Evolutionary conservation across 2,329 filamentous ascomycete species (phyloP).

Genomic region (Thelonectria discophora): DNA sequence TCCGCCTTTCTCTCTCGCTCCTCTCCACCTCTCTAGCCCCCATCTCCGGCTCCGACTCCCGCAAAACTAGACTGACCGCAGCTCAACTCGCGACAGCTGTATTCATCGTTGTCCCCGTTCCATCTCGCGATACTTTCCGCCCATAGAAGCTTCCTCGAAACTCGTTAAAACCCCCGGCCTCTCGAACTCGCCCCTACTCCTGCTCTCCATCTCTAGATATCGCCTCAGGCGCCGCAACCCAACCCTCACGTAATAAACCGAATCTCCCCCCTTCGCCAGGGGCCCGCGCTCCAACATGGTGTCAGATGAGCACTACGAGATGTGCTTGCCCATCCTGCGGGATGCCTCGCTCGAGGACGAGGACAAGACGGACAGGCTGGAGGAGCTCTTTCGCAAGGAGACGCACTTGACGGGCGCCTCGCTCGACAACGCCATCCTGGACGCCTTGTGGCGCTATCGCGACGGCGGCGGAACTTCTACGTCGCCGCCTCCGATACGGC

Average conservation of each 20-base stretch:
- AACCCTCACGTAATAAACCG: conserved; percentile 15
- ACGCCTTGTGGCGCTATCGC: conserved; percentile 88
- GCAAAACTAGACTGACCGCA: conserved; percentile 34
- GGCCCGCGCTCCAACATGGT: conserved; percentile 71
- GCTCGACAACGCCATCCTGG: conserved; percentile 89
- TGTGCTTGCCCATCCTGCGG: conserved; percentile 88
- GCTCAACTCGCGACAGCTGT: conserved; percentile 27
- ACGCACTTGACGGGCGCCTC: conserved; percentile 77
- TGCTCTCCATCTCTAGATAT: conserved; percentile 20
- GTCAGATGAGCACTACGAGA: conserved; percentile 90
- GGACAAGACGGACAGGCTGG: conserved; percentile 91
- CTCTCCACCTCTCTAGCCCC: conserved; percentile 31
- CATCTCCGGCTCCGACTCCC: conserved; percentile 15
- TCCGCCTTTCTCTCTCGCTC: conserved; percentile 33
- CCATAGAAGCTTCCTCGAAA: conserved; percentile 21
- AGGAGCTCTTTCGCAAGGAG: conserved; percentile 83
- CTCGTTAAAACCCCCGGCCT: conserved; percentile 20
- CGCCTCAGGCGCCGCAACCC: conserved; percentile 9
- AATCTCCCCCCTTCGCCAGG: conserved; percentile 18
- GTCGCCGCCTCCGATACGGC: conserved; percentile 85
- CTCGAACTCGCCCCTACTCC: conserved; percentile 28
- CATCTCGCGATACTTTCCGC: conserved; percentile 16
- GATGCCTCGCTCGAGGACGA: conserved; percentile 87
- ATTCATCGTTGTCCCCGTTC: conserved; percentile 29
- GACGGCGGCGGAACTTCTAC: conserved; percentile 70